Evolutionary conservation across 169 alveolate genomes (phyloP).

Genomic region (Toxoplasma gondii): DNA sequence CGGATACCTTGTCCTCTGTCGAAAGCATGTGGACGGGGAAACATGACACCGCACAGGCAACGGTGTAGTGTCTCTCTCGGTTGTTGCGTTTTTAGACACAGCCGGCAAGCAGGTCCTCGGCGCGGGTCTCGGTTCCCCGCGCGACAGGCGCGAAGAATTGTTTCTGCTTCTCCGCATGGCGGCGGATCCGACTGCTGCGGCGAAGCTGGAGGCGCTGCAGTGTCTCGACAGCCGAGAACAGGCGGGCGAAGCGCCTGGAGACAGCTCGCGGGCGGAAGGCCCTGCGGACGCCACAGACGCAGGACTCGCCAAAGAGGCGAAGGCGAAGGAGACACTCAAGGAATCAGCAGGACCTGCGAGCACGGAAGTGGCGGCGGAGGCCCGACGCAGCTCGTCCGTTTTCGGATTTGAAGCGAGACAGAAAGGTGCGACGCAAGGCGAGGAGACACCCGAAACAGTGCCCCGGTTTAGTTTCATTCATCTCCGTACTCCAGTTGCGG

Average conservation of each 20-base stretch:
- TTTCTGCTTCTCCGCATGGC: slow-evolving; percentile 6
- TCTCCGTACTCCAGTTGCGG: too few relatives aligned
- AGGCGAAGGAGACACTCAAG: not conserved
- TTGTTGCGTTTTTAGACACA: too few relatives aligned
- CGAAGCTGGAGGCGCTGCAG: slow-evolving; percentile 10
- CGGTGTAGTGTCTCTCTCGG: too few relatives aligned
- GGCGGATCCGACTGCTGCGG: slow-evolving; percentile 13
- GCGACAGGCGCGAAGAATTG: not conserved
- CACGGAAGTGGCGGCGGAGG: not conserved
- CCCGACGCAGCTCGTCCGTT: not conserved
- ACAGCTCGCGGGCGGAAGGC: too few relatives aligned
- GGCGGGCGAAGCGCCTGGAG: too few relatives aligned
- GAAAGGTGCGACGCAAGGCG: not conserved
- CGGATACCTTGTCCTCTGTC: too few relatives aligned
- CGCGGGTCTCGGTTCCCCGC: not conserved
- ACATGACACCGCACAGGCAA: too few relatives aligned
- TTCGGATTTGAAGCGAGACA: not conserved
- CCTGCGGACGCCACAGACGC: not conserved
- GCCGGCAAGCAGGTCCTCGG: not conserved
- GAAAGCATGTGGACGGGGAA: too few relatives aligned
- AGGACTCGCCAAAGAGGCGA: not conserved
- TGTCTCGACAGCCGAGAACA: too few relatives aligned
- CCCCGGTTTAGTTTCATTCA: too few relatives aligned
- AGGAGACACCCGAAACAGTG: not conserved
- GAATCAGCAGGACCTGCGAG: not conserved